phyloP scores from a whole-genome alignment of 2,329 filamentous ascomycete species.

The Fusarium illudens region DNA sequence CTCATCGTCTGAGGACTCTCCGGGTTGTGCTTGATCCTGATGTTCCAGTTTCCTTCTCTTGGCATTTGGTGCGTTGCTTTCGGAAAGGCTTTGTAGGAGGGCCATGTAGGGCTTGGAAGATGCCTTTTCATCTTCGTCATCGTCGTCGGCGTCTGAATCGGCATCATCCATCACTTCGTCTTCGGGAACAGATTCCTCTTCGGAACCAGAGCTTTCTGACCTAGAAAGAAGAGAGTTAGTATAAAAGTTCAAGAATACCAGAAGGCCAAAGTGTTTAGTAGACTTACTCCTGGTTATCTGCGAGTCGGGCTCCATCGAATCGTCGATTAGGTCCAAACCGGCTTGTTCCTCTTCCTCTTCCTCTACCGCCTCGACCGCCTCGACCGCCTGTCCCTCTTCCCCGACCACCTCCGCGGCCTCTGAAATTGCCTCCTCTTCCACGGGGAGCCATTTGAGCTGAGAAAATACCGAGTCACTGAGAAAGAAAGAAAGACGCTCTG shows the following conservation, averaged over 20 bases:
- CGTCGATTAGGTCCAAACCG: slow-evolving; percentile 50
- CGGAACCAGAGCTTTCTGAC: slow-evolving; percentile 40
- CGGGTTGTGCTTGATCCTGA: slow-evolving; percentile 31
- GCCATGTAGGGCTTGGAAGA: slow-evolving; percentile 62
- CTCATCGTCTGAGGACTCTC: slow-evolving; percentile 30
- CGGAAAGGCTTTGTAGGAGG: slow-evolving; percentile 65
- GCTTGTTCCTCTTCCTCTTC: slow-evolving; percentile 47
- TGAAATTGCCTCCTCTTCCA: slow-evolving; percentile 47
- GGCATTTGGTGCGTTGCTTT: slow-evolving; percentile 54
- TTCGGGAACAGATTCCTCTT: slow-evolving; percentile 42
- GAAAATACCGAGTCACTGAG: not conserved
- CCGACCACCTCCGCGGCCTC: slow-evolving; percentile 43
- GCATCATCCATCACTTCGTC: slow-evolving; percentile 51
- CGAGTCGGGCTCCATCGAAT: slow-evolving; percentile 49
- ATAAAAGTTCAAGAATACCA: not conserved
- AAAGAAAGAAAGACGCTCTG: not conserved
- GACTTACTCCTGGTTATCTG: slow-evolving; percentile 50
- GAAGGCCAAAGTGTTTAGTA: fast-evolving
- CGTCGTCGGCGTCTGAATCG: slow-evolving; percentile 53
- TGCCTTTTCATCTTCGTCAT: slow-evolving; percentile 56
- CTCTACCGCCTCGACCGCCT: slow-evolving; percentile 45
- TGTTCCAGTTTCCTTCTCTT: slow-evolving; percentile 68
- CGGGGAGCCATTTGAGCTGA: slow-evolving; percentile 48
- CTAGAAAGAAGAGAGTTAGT: slow-evolving; percentile 5
- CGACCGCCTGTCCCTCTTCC: slow-evolving; percentile 43